Evolutionary conservation across 2,329 filamentous ascomycete genomes (phyloP), one percentile per base, ranked within the genome.

Genomic region (Spiromastix sp.): DNA sequence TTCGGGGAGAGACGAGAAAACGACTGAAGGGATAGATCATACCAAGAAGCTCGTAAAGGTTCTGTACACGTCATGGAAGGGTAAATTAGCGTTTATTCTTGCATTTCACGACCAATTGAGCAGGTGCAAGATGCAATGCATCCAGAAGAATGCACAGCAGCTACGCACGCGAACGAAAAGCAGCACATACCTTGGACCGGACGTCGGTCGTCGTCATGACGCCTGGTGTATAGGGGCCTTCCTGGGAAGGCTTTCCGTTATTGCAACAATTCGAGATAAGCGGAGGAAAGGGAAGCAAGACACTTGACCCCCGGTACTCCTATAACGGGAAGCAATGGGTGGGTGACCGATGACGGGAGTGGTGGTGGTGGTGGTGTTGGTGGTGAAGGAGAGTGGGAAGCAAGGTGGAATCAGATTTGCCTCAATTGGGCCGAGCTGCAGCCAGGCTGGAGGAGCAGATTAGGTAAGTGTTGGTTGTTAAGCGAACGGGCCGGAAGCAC

Each of bases 31-130:
- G 44, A 37, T 39, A 47, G 48, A 50, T 21, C 58, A 49, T 93
- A 96, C 91, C 89, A 76, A 98, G 85, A 72, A 93, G 81, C 77
- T 91, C 89, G 77, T 84, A 96, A 60, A 84, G 80, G 77, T 98
- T 98, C 91, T 96, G 56, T 50, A 38, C 33, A 36, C 20, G 18
- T 22, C 31, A 30, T 47, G 46, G 49, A 32, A 38, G 42, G 36
- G 36, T 31, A 42, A n/a, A n/a, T n/a, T n/a, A 42, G 50, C 17
- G 13, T 31, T 30, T 30, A 8, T 16, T 16, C n/a, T n/a, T n/a
- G 6, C 5, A 12, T 28, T n/a, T 4, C 17, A 9, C 70, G 50
- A 71, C 64, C 50, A 38, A 36, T 34, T 34, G 27, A 27, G n/a
- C 12, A 34, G 13, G 22, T 13, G 34, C 11, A 34, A 39, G 39